Evolutionary conservation across 2,329 filamentous ascomycete species (phyloP), one percentile per base, ranked within the genome.

Genomic region (Teratosphaeria gauchensis): DNA sequence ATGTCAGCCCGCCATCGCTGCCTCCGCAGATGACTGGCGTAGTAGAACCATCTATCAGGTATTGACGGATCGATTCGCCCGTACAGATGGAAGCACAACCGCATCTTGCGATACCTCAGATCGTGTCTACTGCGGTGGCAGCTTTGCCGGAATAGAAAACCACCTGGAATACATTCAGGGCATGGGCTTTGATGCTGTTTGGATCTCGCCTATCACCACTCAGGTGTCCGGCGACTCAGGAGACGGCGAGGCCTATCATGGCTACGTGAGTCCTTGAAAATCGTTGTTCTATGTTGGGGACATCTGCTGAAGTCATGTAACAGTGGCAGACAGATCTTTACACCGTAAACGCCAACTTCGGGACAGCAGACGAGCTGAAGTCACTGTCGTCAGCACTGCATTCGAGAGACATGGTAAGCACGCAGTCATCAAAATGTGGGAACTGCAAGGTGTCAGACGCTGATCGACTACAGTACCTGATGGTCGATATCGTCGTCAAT

Each of bases 81-180:
- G 69, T 5, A 65, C 70, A 2, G 73, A 76, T 67, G 70, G 71
- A 57, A 74, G 71, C 54, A 75, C 73, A 2, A 74, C 70, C 3
- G 71, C 73, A 6, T 55, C 67, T 11, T 77, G 75, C 59, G 67
- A 74, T 56, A 71, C 71, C 9, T 61, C 54, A 3, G 60, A 66
- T n/a, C 59, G 67, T 2, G 58, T 69, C 30, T 86, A 85, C 70
- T 87, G 84, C 63, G 83, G 83, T 48, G 84, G 84, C 16, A 83
- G 80, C 0, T 87, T 81, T 66, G 71, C 75, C 56, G 84, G 84
- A 6, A 75, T 87, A 32, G 76, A 80, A 63, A 77, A 80, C 60
- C 77, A 82, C 61, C 77, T 86, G 48, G 83, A 85, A 69, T 86
- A 86, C 68, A 85, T 86, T 68, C 76, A 82, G 65, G 77, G 77